Conservation (phyloP, 2,329 filamentous ascomycete species). For the Acrocalymma vagum region DNA sequence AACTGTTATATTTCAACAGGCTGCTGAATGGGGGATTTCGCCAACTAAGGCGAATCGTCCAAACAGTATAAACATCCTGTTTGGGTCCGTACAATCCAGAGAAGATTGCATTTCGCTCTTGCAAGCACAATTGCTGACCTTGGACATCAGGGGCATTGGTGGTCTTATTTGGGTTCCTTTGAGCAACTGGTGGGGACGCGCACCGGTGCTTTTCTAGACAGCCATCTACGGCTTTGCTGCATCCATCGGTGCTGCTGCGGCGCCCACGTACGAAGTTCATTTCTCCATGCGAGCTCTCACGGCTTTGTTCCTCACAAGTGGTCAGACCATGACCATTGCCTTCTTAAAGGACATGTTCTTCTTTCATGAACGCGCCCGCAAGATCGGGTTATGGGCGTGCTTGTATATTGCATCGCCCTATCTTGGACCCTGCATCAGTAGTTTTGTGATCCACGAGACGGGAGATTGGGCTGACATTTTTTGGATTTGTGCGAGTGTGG, state of each 20-base stretch:
- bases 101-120: too few species aligned
- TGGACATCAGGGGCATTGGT: constrained; percentile 41
- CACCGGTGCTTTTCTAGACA: constrained; percentile 54
- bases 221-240: constrained; percentile 53
- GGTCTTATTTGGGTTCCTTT: constrained; percentile 40
- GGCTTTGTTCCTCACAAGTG: constrained; percentile 31
- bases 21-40: constrained; percentile 58
- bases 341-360: constrained; percentile 48
- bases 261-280: constrained; percentile 50
- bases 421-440: constrained; percentile 40
- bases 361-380: constrained; percentile 47
- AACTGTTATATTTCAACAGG: constrained; percentile 37
- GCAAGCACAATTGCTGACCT: constrained; percentile 9
- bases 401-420: constrained; percentile 40
- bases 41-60: constrained; percentile 61
- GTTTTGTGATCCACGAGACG: constrained; percentile 32
- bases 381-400: constrained; percentile 43
- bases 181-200: constrained; percentile 33
- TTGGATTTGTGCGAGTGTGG: constrained; percentile 32
- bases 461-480: constrained; percentile 33
- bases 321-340: constrained; percentile 31
- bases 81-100: constrained; percentile 37
- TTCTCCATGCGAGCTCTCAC: constrained; percentile 43
- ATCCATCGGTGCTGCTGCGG: too few species aligned
- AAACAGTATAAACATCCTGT: constrained; percentile 62